These are phyloP conservation scores for Apophysomyces variabilis DNA, from an alignment of 371 early-diverging fungal species.

Conservation along the genomic window DNA sequence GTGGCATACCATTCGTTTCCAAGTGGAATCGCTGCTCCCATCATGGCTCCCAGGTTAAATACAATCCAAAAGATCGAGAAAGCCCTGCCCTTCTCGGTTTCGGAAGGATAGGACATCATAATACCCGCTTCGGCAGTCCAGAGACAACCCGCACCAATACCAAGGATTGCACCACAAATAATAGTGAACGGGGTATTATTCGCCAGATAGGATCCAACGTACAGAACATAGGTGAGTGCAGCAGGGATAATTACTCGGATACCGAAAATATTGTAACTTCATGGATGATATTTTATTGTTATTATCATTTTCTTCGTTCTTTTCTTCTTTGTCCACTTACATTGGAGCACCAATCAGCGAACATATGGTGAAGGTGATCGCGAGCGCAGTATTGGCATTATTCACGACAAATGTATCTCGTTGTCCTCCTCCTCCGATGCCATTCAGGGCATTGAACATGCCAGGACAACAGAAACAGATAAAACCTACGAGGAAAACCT, in stretches of 20 bases:
- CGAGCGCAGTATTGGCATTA: constrained; percentile 70
- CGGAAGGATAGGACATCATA: constrained; percentile 81
- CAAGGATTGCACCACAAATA: constrained; percentile 54
- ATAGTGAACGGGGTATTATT: constrained; percentile 28
- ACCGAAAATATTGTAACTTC: constrained; percentile 61
- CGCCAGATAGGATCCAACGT: constrained; percentile 60
- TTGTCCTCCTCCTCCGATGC: constrained; percentile 58
- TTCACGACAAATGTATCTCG: constrained; percentile 61
- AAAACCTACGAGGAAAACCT: constrained; percentile 71
- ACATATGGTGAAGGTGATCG: constrained; percentile 69
- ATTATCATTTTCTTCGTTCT: neutral
- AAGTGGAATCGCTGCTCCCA: constrained; percentile 75
- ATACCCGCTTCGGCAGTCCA: constrained; percentile 75
- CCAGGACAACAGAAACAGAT: constrained; percentile 84
- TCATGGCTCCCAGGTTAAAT: constrained; percentile 78
- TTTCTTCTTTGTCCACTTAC: constrained; percentile 7
- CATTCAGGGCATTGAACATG: constrained; percentile 83
- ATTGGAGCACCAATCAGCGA: constrained; percentile 66
- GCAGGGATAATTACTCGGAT: constrained; percentile 58
- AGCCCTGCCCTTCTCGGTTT: constrained; percentile 73
- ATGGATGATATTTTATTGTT: neutral
- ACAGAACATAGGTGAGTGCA: constrained; percentile 61
- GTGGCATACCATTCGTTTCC: constrained; percentile 67
- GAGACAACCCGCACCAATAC: constrained; percentile 23
- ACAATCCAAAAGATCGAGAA: constrained; percentile 79